A percentile compares a stretch with the other conserved stretches of the same genome.
Conservation (phyloP, 2,329 filamentous ascomycete species). For the Chaetomiaceae sp. region DNA sequence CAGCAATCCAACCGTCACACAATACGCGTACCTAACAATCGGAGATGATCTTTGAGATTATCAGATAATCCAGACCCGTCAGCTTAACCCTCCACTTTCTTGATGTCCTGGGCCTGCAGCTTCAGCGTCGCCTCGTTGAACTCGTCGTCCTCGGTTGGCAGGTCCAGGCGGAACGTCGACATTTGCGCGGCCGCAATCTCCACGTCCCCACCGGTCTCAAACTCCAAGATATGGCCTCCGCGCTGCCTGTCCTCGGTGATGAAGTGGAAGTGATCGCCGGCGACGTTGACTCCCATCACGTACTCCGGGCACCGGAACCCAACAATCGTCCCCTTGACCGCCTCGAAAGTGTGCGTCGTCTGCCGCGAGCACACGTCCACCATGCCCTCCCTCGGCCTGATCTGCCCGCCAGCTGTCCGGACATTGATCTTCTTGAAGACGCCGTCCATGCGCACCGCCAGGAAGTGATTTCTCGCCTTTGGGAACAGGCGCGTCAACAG, state of each 20-base stretch:
- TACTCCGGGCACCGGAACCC: conserved; percentile 33
- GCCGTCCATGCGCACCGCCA: conserved; percentile 31
- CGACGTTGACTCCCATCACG: conserved; percentile 33
- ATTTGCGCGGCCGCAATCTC: conserved; percentile 29
- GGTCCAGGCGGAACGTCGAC: conserved; percentile 30
- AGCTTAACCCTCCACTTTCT: conserved; percentile 30
- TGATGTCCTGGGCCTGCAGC: conserved; percentile 29
- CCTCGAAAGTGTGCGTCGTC: conserved; percentile 29
- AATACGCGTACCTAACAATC: neutral
- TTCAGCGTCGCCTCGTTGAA: conserved; percentile 31
- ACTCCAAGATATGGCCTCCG: conserved; percentile 32
- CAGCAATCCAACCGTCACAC: neutral
- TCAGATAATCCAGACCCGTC: neutral
- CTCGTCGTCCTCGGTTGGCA: conserved; percentile 33
- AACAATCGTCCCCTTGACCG: conserved; percentile 29
- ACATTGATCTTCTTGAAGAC: conserved; percentile 29
- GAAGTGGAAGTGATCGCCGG: conserved; percentile 35
- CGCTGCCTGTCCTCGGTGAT: conserved; percentile 30
- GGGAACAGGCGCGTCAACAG: conserved; percentile 27
- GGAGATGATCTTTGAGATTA: neutral
- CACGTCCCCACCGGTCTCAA: conserved; percentile 32
- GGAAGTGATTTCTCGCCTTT: conserved; percentile 29
- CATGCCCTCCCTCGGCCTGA: conserved; percentile 27
- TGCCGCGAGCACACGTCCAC: conserved; percentile 30
- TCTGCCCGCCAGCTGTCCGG: conserved; percentile 33